Percentiles rank a stretch among this genome's conserved stretches.
phyloP scores from a whole-genome alignment of 2,329 filamentous ascomycete species.

The Phialophora chinensis region DNA sequence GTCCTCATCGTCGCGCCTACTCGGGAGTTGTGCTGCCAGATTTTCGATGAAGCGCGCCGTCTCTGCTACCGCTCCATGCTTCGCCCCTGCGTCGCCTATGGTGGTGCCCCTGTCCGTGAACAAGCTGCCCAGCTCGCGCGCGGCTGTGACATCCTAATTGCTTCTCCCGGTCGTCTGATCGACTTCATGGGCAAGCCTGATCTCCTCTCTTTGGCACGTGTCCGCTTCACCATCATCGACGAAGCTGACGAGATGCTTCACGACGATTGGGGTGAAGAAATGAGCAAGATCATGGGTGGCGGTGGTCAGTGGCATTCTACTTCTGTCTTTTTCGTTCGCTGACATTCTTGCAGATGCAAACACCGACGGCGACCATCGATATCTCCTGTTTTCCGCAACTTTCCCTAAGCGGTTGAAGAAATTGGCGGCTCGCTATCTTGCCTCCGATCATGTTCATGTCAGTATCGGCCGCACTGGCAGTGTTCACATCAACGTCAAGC shows the following conservation, averaged over 20 bases:
- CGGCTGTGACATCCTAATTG: conserved; percentile 89
- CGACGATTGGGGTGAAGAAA: conserved; percentile 75
- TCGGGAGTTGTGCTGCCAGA: conserved; percentile 89
- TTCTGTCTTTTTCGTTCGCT: conserved; percentile 36
- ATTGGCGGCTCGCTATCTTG: conserved; percentile 77
- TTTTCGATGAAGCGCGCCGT: conserved; percentile 91
- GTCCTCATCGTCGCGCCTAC: conserved; percentile 85
- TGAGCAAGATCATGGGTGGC: conserved; percentile 77
- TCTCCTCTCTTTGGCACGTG: conserved; percentile 72
- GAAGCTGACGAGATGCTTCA: conserved; percentile 94
- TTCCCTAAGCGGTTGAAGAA: conserved; percentile 82
- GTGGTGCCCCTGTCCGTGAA: conserved; percentile 73
- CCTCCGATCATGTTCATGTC: conserved; percentile 76
- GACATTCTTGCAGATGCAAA: conserved; percentile 65
- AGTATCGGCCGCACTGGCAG: conserved; percentile 86
- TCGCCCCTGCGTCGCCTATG: conserved; percentile 87
- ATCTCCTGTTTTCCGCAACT: conserved; percentile 91
- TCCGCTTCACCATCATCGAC: conserved; percentile 82
- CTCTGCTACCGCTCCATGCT: conserved; percentile 95
- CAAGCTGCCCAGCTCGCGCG: conserved; percentile 76
- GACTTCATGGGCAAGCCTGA: conserved; percentile 77
- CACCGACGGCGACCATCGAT: conserved; percentile 70
- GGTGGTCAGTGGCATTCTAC: conserved; percentile 67
- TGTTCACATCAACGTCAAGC: conserved; percentile 80
- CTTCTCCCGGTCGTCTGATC: conserved; percentile 81